These are phyloP conservation scores for Amphichorda felina DNA, from an alignment of 2,329 filamentous ascomycete genomes.

Conservation along the genomic window DNA sequence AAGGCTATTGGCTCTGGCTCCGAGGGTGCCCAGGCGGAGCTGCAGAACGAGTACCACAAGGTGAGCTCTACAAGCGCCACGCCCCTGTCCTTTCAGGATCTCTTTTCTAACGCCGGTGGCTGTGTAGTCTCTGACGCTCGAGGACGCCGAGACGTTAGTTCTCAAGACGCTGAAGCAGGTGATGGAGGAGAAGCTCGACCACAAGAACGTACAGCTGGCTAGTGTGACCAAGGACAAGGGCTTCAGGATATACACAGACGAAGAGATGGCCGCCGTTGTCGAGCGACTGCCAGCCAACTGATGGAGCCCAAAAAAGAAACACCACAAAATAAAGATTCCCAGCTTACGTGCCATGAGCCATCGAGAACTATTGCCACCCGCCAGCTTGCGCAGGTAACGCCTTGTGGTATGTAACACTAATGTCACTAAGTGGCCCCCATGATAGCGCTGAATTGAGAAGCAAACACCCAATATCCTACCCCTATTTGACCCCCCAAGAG, in stretches of 20 bases:
- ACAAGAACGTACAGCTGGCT: conserved; percentile 96
- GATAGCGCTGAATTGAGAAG: too few relatives aligned
- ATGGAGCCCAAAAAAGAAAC: not conserved
- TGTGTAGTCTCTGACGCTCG: conserved; percentile 67
- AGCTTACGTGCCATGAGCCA: not conserved
- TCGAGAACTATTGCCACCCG: too few relatives aligned
- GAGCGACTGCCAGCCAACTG: conserved; percentile 64
- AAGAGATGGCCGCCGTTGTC: conserved; percentile 92
- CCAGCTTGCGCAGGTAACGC: too few relatives aligned
- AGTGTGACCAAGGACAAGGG: conserved; percentile 97
- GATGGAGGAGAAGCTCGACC: conserved; percentile 99
- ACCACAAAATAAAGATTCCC: not conserved
- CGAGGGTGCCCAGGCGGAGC: conserved; percentile 92
- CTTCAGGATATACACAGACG: conserved; percentile 96
- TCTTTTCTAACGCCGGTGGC: not conserved
- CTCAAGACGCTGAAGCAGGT: conserved; percentile 98
- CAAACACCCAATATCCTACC: too few relatives aligned
- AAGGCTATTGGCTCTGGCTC: conserved; percentile 97
- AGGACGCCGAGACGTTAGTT: conserved; percentile 87
- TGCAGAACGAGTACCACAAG: conserved; percentile 98
- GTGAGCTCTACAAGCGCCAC: conserved; percentile 23
- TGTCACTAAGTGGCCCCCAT: too few relatives aligned
- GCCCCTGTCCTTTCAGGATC: not conserved
- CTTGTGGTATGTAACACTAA: too few relatives aligned
- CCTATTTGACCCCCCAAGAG: too few relatives aligned